Evolutionary conservation across 2,329 filamentous ascomycete genomes (phyloP).

Genomic region (Trichoderma atroviride): DNA sequence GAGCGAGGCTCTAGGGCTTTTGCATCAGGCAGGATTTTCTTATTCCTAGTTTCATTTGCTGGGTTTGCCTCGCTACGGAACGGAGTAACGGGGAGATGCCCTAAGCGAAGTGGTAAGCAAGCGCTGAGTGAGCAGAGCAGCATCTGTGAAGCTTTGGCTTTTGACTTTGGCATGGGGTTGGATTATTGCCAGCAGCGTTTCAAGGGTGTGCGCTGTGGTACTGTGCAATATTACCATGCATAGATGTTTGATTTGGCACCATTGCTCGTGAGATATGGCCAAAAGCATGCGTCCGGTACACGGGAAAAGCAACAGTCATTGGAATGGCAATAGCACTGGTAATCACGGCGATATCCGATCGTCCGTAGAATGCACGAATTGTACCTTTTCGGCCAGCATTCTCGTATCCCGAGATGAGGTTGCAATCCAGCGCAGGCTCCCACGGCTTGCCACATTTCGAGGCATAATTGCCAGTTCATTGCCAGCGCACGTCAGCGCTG

Average conservation of each 20-base stretch:
- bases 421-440: not conserved
- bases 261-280: not conserved
- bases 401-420: conserved; percentile 25
- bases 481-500: conserved; percentile 24
- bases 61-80: not conserved
- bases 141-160: not conserved
- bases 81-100: not conserved
- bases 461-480: conserved; percentile 25
- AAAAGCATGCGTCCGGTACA: not conserved
- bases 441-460: conserved; percentile 23
- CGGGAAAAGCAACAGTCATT: not conserved
- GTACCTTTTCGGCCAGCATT: not conserved
- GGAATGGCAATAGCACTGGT: not conserved
- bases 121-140: not conserved
- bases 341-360: conserved; percentile 2
- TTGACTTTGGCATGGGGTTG: not conserved
- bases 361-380: not conserved
- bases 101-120: not conserved
- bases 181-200: not conserved
- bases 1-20: conserved; percentile 12
- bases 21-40: not conserved
- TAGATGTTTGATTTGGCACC: not conserved
- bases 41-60: not conserved
- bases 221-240: not conserved
- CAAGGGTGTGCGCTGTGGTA: not conserved